Evolutionary conservation across 257 asterid genomes (phyloP).

Genomic region (Solanum ahanhuiri): DNA sequence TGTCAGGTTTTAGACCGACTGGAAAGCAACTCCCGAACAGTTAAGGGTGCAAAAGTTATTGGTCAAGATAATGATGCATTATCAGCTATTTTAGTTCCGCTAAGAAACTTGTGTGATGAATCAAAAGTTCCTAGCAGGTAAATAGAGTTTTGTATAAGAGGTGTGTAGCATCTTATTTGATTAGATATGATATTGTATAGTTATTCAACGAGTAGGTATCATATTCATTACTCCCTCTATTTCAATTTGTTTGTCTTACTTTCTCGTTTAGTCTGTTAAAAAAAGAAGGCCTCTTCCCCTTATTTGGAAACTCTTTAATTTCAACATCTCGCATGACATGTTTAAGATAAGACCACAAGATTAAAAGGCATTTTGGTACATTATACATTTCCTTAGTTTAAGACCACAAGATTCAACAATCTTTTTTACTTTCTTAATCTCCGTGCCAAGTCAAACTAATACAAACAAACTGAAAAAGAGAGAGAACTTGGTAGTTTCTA

Average conservation of each 20-base stretch:
- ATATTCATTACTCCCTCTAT: not conserved
- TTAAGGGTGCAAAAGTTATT: constrained; percentile 77
- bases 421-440: not conserved
- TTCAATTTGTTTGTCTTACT: not conserved
- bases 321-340: not conserved
- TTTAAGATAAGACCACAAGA: not conserved
- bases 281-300: not conserved
- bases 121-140: constrained; percentile 53
- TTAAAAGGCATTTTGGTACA: not conserved
- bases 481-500: not conserved
- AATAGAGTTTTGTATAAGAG: not conserved
- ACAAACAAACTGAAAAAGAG: not conserved
- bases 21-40: constrained; percentile 79
- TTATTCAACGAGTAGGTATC: not conserved
- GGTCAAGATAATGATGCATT: constrained; percentile 86
- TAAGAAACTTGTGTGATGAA: constrained; percentile 45
- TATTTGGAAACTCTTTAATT: not conserved
- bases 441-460: not conserved
- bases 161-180: not conserved
- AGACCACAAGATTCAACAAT: not conserved
- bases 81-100: constrained; percentile 62
- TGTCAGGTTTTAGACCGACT: constrained; percentile 70
- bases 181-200: not conserved
- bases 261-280: not conserved
- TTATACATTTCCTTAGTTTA: not conserved